These are phyloP conservation scores for Coemansia asiatica DNA, from an alignment of 192 early-diverging fungal genomes.

Conservation along the genomic window DNA sequence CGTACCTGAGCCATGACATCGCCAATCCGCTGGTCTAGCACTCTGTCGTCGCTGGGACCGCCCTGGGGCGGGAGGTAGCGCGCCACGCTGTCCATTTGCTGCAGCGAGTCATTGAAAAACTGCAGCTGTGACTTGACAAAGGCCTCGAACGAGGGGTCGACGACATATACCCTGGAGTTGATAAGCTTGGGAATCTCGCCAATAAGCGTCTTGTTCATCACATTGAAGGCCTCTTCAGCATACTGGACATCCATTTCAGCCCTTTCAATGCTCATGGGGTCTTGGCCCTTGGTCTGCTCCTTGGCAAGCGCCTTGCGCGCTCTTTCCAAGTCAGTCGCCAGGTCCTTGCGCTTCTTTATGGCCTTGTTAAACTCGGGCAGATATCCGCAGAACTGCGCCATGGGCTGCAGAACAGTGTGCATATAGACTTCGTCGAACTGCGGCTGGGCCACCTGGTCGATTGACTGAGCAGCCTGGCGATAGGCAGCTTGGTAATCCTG, in stretches of 20 bases:
- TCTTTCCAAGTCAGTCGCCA: slow-evolving; percentile 88
- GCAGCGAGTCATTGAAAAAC: slow-evolving; percentile 82
- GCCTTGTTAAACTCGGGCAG: slow-evolving; percentile 94
- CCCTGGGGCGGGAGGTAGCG: slow-evolving; percentile 62
- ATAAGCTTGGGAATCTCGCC: slow-evolving; percentile 89
- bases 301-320: slow-evolving; percentile 71
- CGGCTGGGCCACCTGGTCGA: slow-evolving; percentile 76
- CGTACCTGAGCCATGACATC: slow-evolving; percentile 86
- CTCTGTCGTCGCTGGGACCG: slow-evolving; percentile 54
- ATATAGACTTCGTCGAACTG: slow-evolving; percentile 87
- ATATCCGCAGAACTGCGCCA: slow-evolving; percentile 80
- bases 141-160: slow-evolving; percentile 96
- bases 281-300: slow-evolving; percentile 80
- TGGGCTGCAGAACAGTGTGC: slow-evolving; percentile 84
- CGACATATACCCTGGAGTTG: slow-evolving; percentile 80
- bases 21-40: slow-evolving; percentile 74
- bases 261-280: slow-evolving; percentile 59
- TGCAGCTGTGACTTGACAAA: slow-evolving; percentile 90
- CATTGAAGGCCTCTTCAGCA: slow-evolving; percentile 76
- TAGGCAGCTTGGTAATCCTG: slow-evolving; percentile 78
- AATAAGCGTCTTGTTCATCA: slow-evolving; percentile 77
- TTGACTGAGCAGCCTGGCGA: slow-evolving; percentile 73
- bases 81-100: slow-evolving; percentile 68
- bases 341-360: slow-evolving; percentile 84
- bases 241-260: slow-evolving; percentile 81